These are phyloP conservation scores for Boechera divaricarpa DNA, from an alignment of 345 rosid genomes.

Conservation along the genomic window DNA sequence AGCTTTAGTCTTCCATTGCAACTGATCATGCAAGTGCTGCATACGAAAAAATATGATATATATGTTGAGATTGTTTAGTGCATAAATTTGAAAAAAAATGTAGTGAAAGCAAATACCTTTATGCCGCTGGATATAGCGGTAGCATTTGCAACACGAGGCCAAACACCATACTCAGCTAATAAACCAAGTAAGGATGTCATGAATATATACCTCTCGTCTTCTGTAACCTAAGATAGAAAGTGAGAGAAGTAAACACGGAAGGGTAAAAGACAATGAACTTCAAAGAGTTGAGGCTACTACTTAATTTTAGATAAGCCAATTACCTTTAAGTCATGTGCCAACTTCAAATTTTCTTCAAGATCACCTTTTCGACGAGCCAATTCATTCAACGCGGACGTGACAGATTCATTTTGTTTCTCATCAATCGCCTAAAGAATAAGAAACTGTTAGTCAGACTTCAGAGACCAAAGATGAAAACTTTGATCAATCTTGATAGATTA, in stretches of 20 bases:
- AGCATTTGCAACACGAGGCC: slow-evolving; percentile 78
- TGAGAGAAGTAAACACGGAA: background rate
- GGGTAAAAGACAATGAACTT: background rate
- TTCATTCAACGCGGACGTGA: slow-evolving; percentile 76
- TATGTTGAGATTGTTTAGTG: background rate
- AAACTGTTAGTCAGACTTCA: slow-evolving; percentile 34
- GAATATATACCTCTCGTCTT: slow-evolving; percentile 83
- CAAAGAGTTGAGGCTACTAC: slow-evolving; percentile 3
- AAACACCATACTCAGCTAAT: slow-evolving; percentile 76
- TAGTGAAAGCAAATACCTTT: slow-evolving; percentile 59
- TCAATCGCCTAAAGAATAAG: slow-evolving; percentile 72
- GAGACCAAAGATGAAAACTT: slow-evolving; percentile 34
- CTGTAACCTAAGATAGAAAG: slow-evolving; percentile 61
- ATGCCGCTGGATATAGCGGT: slow-evolving; percentile 65
- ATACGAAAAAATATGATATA: slow-evolving; percentile 23
- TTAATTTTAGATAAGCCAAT: background rate
- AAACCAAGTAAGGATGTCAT: slow-evolving; percentile 88
- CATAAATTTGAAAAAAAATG: slow-evolving; percentile 16
- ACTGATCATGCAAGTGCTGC: slow-evolving; percentile 82
- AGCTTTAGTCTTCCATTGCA: slow-evolving; percentile 82
- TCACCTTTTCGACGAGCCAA: slow-evolving; percentile 77
- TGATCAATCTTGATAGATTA: slow-evolving; percentile 7
- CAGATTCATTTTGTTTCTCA: slow-evolving; percentile 87
- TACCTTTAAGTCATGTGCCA: slow-evolving; percentile 89
- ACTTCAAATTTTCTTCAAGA: slow-evolving; percentile 79